Base-by-base conservation (phyloP, 139 green algal genomes). In the Picochlorum sp. region DNA sequence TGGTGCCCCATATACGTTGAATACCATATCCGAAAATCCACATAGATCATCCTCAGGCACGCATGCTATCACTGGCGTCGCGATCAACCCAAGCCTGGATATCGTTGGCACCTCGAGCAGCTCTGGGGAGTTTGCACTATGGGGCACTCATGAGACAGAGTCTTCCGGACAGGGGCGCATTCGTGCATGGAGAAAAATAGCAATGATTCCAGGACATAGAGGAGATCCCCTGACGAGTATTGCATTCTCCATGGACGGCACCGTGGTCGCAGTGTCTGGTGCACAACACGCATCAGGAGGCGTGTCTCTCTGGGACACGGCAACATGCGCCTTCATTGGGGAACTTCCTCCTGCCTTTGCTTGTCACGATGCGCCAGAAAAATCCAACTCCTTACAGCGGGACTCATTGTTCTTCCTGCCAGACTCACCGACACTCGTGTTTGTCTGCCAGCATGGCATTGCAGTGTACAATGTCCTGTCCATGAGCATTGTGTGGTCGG, bases 301-400 rank as follows among this genome's bases (percentile, higher is more conserved):
- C 14, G 73, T 88, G 26, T 85, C 82, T 8, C 66, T 94, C 32
- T 94, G 86, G 86, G 78, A 92, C 30, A 62, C 80, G 0, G 23
- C 65, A 5, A 63, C 37, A 16, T 79, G 62, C 47, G 52, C 50
- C 14, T 70, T 88, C 9, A 32, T 85, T 9, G 71, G 63, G 18
- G 59, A 63, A 59, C 68, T 93, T 65, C 68, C 78, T 20, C 37
- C 58, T 28, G 59, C 75, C 16, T 8, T 59, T 37, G 16, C 23
- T 18, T 59, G n/a, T 34, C 51, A 20, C 21, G 15, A 20, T 18
- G 20, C 21, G 51, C n/a, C 13, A 23, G 21, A 59, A 41, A 15
- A 30, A 34, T 9, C 34, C 34, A 41, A 41, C 8, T 3, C 34
- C 10, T 41, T 14, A 41, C 8, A 41, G 1, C 6, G 34, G 34